Percentiles rank a stretch among this genome's conserved stretches.
Evolutionary conservation across 2,329 filamentous ascomycete species (phyloP).

Genomic region (Reticulascus tulasneorum): DNA sequence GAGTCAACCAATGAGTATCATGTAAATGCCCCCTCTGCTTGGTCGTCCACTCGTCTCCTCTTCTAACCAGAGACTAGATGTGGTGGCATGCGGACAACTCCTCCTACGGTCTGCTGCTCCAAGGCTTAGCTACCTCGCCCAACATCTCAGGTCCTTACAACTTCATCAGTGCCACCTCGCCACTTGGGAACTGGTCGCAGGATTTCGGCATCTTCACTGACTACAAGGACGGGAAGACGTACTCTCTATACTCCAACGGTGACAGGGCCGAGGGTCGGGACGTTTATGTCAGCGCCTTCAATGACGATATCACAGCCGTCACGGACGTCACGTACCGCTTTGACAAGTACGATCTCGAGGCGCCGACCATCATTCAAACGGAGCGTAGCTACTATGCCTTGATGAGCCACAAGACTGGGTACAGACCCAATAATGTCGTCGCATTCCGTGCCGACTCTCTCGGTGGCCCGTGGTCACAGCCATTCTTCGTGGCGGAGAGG

Average conservation of each 20-base stretch:
- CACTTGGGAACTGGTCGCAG: constrained; percentile 59
- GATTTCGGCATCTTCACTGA: constrained; percentile 60
- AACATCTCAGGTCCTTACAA: constrained; percentile 50
- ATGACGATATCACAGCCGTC: constrained; percentile 46
- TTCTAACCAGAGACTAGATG: constrained; percentile 32
- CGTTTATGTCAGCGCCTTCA: constrained; percentile 52
- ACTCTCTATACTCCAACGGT: constrained; percentile 57
- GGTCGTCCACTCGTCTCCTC: neutral
- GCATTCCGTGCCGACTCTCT: constrained; percentile 47
- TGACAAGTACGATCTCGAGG: constrained; percentile 57
- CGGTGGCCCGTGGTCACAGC: constrained; percentile 48
- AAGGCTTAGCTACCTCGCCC: constrained; percentile 51
- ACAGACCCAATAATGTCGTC: constrained; percentile 59
- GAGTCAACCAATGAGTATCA: constrained; percentile 51
- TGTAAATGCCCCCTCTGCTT: constrained; percentile 28
- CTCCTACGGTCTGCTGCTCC: constrained; percentile 51
- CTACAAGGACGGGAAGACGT: constrained; percentile 51
- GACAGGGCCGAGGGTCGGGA: constrained; percentile 51
- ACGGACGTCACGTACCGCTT: constrained; percentile 51
- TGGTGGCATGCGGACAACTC: constrained; percentile 60
- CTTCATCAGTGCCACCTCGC: constrained; percentile 49
- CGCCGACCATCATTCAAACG: constrained; percentile 57
- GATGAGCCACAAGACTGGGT: constrained; percentile 62
- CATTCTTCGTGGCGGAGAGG: constrained; percentile 42
- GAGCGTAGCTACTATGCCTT: constrained; percentile 56